A percentile compares a stretch with the other conserved stretches of the same genome.
Evolutionary conservation across 2,329 filamentous ascomycete species (phyloP).

Genomic region (Monilinia fructigena): DNA sequence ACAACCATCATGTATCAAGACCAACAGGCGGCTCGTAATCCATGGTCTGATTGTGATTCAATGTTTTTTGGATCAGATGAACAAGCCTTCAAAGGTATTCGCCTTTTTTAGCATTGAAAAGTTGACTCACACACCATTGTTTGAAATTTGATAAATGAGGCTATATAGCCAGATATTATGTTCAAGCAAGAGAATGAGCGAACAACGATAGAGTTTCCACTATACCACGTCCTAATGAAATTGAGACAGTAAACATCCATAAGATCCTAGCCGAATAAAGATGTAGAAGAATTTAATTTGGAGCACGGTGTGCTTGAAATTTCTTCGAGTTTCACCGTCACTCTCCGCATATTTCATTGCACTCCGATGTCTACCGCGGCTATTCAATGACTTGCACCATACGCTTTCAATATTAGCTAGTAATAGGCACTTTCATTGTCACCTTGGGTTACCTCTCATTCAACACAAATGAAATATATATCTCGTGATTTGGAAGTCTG

Average conservation of each 20-base stretch:
- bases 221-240: too few species aligned
- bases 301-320: background rate
- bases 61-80: too few species aligned
- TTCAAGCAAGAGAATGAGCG: background rate
- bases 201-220: too few species aligned
- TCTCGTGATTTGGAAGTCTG: background rate
- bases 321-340: background rate
- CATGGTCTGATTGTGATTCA: too few species aligned
- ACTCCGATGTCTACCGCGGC: background rate
- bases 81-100: background rate
- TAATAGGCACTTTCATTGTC: background rate
- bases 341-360: background rate
- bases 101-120: background rate
- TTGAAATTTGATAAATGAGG: background rate
- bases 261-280: background rate
- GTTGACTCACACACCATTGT: background rate
- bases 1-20: too few species aligned
- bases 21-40: too few species aligned
- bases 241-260: too few species aligned
- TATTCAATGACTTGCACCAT: background rate
- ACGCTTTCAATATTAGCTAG: background rate
- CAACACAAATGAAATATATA: background rate
- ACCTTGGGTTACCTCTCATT: background rate
- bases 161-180: background rate
- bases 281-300: background rate